phyloP scores from a whole-genome alignment of 208 protist genomes.

The Leishmania turanica region DNA sequence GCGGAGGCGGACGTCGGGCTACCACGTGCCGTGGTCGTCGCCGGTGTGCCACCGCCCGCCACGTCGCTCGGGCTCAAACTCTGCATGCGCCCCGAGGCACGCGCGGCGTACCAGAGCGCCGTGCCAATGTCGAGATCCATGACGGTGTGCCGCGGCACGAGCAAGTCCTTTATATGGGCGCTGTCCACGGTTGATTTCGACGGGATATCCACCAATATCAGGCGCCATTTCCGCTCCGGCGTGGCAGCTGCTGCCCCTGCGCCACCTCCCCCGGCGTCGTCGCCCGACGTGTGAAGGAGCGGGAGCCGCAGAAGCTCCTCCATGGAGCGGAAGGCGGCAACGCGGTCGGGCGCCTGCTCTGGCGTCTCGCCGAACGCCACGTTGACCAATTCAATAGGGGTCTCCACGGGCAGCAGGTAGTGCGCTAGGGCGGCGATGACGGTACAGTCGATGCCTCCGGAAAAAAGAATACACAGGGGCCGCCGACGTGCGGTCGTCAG shows the following conservation, averaged over 20 bases:
- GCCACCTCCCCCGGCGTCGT: slow-evolving; percentile 7
- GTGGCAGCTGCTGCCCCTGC: neutral
- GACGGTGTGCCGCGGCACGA: slow-evolving; percentile 85
- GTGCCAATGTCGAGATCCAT: slow-evolving; percentile 97
- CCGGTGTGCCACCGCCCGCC: slow-evolving; percentile 2
- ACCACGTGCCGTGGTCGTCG: neutral
- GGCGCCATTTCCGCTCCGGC: slow-evolving; percentile 74
- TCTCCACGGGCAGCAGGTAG: slow-evolving; percentile 70
- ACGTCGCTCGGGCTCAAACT: slow-evolving; percentile 42
- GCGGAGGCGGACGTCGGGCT: neutral
- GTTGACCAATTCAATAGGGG: slow-evolving; percentile 95
- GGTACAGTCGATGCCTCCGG: slow-evolving; percentile 95
- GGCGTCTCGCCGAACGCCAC: slow-evolving; percentile 91
- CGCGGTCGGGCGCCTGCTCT: slow-evolving; percentile 82
- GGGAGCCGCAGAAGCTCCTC: slow-evolving; percentile 82
- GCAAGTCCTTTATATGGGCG: slow-evolving; percentile 60
- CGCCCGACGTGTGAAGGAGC: slow-evolving; percentile 26
- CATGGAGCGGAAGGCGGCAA: slow-evolving; percentile 75
- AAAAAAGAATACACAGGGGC: slow-evolving; percentile 91
- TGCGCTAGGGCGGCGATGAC: slow-evolving; percentile 93
- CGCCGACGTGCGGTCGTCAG: slow-evolving; percentile 41
- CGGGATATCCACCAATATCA: slow-evolving; percentile 91
- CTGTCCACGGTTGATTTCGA: slow-evolving; percentile 33
- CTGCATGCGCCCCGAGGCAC: slow-evolving; percentile 84
- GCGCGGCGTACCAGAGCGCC: slow-evolving; percentile 94